phyloP scores from a whole-genome alignment of 139 green algal species.

The Chlamydomonas eustigma region DNA sequence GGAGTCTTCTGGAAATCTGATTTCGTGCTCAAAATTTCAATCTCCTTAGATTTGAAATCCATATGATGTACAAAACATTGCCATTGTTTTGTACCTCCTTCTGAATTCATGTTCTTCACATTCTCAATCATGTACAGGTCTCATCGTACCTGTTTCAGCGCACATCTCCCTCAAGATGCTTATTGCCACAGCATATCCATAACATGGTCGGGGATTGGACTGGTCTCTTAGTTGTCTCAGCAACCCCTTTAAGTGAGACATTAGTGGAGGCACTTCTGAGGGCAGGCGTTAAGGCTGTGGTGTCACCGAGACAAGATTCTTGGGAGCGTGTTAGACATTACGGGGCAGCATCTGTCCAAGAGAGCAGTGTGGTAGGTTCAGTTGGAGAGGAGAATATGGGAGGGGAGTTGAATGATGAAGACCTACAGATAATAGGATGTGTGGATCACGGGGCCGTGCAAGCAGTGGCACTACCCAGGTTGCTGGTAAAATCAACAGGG shows the following conservation, averaged over 20 bases:
- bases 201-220: slow-evolving; percentile 8
- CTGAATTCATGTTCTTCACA: too few species aligned
- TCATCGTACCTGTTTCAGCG: slow-evolving; percentile 13
- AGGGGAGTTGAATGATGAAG: background rate
- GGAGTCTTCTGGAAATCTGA: too few species aligned
- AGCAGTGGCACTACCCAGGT: background rate
- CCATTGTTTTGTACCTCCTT: too few species aligned
- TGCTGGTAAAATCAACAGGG: too few species aligned
- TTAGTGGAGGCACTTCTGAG: slow-evolving; percentile 8
- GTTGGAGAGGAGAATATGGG: background rate
- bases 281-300: slow-evolving; percentile 8
- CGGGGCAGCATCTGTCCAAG: background rate
- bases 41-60: too few species aligned
- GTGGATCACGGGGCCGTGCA: background rate
- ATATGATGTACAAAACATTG: too few species aligned
- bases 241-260: background rate
- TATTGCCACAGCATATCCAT: background rate
- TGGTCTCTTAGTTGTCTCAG: slow-evolving; percentile 1
- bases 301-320: background rate
- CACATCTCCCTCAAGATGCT: background rate
- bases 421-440: background rate
- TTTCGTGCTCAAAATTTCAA: too few species aligned
- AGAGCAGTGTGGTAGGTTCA: background rate
- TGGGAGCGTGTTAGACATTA: background rate
- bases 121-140: slow-evolving; percentile 10